Evolutionary conservation across 805 yeast species (phyloP), one percentile per base, ranked within the genome.

Genomic region (Zygoascus bituminiphila): DNA sequence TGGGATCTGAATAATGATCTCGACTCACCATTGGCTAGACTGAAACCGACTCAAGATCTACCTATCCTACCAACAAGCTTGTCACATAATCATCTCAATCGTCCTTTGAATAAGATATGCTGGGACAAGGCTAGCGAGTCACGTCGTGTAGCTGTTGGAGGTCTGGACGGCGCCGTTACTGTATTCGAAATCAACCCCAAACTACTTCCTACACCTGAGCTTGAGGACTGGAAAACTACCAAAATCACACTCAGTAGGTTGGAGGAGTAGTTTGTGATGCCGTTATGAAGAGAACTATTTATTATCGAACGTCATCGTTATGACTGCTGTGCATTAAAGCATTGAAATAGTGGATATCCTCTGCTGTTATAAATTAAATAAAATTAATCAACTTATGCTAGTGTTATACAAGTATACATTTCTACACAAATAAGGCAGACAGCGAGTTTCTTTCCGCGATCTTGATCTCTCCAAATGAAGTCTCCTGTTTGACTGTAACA

Each of bases 381-480:
- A 12, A 12, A 29, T 29, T 12, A 29, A 29, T 29, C 10, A 29
- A n/a, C 10, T 29, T 29, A 29, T 29, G 33, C 33, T 7, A 29
- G 33, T 29, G 33, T 29, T 29, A 29, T 29, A 29, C 33, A 29
- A 7, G n/a, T 29, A 29, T 29, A 29, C 33, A 29, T 4, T 12
- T 12, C 33, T 17, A 26, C 24, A 42, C 43, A 44, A 37, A 72
- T 51, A 5, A 65, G 59, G 33, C 10, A 15, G n/a, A 29, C 33
- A 29, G 9, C 43, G 74, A 72, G 10, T 29, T 15, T 56, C 71
- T 77, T 9, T 77, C 67, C 19, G 64, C 61, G 33, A 85, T 72
- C n/a, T 54, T 56, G 49, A 87, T 80, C 35, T 75, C 77, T 4
- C 81, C 82, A 54, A 81, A 86, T 19, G 82, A 57, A 36, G 68